phyloP scores from a whole-genome alignment of 2,329 filamentous ascomycete species.

The Phaeosphaeriaceae sp. region DNA sequence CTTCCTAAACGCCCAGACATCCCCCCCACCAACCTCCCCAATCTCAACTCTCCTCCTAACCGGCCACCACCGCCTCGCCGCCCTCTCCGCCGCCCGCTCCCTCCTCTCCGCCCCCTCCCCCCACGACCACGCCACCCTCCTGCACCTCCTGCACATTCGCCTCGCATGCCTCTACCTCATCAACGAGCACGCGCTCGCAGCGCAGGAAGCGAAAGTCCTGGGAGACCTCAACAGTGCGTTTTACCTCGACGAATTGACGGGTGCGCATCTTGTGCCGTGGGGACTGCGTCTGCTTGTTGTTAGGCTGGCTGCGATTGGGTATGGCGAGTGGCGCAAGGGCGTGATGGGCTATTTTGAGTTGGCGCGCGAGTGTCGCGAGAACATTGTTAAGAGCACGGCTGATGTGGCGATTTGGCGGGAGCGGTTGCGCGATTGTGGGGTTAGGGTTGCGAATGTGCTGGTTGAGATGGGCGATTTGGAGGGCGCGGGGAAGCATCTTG shows the following conservation, averaged over 20 bases:
- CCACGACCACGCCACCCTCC: constrained; percentile 69
- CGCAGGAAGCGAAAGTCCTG: constrained; percentile 68
- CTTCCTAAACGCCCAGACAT: constrained; percentile 72
- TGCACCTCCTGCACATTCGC: constrained; percentile 79
- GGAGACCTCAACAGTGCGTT: constrained; percentile 65
- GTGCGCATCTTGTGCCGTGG: constrained; percentile 76
- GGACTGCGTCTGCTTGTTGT: constrained; percentile 81
- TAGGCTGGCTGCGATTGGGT: constrained; percentile 82
- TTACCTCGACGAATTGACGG: constrained; percentile 56
- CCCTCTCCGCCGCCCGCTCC: constrained; percentile 68
- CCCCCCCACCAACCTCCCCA: constrained; percentile 65
- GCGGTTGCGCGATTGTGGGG: constrained; percentile 76
- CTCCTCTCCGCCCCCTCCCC: constrained; percentile 60
- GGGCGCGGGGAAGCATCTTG: constrained; percentile 76
- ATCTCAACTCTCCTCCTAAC: constrained; percentile 70
- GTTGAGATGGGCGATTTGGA: constrained; percentile 88
- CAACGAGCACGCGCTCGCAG: constrained; percentile 64
- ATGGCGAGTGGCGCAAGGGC: constrained; percentile 80
- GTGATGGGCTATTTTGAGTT: constrained; percentile 93
- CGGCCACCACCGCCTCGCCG: constrained; percentile 82
- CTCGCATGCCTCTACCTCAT: constrained; percentile 83
- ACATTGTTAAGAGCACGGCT: constrained; percentile 51
- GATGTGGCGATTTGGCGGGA: constrained; percentile 72
- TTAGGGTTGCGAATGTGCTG: constrained; percentile 67
- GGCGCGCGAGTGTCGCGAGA: constrained; percentile 74